Evolutionary conservation across 2,329 filamentous ascomycete genomes (phyloP).

Genomic region (Laburnicola sp.): DNA sequence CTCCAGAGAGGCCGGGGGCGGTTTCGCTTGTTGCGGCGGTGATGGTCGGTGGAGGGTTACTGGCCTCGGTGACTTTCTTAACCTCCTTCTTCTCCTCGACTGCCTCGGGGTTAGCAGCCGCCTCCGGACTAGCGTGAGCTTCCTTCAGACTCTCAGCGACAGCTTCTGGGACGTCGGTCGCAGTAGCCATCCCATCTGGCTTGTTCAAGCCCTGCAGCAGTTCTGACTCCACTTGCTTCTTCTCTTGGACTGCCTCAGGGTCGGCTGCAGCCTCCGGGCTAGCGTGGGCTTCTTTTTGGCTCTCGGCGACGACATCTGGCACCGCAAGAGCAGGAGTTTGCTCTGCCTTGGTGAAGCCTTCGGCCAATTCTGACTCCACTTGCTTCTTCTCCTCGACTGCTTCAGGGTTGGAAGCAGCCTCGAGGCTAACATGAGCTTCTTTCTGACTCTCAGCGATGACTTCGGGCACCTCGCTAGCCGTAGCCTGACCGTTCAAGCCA

Average conservation of each 20-base stretch:
- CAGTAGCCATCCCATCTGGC: conserved; percentile 40
- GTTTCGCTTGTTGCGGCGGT: conserved; percentile 45
- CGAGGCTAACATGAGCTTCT: conserved; percentile 63
- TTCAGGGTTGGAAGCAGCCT: conserved; percentile 65
- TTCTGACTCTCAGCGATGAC: conserved; percentile 73
- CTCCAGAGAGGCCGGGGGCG: conserved; percentile 40
- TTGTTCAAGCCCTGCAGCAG: background rate
- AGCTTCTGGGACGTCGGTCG: conserved; percentile 55
- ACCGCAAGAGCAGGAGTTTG: no score
- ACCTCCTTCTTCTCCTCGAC: conserved; percentile 70
- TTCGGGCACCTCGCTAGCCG: conserved; percentile 53
- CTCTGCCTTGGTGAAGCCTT: no score
- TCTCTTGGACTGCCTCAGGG: no score
- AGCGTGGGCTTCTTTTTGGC: no score
- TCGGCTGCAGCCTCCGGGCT: no score
- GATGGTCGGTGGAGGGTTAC: conserved; percentile 50
- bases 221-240: no score
- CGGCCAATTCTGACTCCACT: conserved; percentile 7
- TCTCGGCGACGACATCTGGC: no score
- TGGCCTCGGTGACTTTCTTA: conserved; percentile 44
- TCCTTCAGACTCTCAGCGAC: conserved; percentile 73
- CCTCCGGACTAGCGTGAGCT: conserved; percentile 65
- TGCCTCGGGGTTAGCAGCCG: conserved; percentile 64
- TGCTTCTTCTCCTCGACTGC: conserved; percentile 72
- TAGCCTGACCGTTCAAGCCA: conserved; percentile 47